These are phyloP conservation scores for Capsicum chinense DNA, from an alignment of 257 asterid genomes.

Conservation along the genomic window DNA sequence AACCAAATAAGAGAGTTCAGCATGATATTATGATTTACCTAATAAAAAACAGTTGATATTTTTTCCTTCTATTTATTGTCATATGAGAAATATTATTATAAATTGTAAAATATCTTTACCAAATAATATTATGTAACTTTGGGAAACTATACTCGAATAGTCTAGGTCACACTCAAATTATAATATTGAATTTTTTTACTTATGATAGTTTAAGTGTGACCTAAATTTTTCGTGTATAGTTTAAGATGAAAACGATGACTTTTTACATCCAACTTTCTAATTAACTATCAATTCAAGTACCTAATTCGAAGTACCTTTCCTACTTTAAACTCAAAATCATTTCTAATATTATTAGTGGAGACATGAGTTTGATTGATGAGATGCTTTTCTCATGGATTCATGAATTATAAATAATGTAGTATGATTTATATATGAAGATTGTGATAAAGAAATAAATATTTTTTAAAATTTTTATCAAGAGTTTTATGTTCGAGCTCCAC, in stretches of 20 bases:
- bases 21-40: neutral
- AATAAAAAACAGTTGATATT: neutral
- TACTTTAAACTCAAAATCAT: neutral
- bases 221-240: too few relatives aligned
- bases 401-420: neutral
- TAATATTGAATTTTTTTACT: too few relatives aligned
- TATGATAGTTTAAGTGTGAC: too few relatives aligned
- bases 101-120: neutral
- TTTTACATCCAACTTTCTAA: neutral
- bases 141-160: too few relatives aligned
- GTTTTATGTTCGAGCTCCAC: neutral
- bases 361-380: neutral
- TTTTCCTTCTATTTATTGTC: neutral
- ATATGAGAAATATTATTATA: neutral
- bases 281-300: conserved; percentile 17
- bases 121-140: neutral
- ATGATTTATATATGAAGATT: neutral
- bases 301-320: neutral
- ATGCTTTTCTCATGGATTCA: conserved; percentile 22
- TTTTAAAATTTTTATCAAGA: neutral
- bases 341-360: neutral
- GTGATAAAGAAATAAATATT: neutral
- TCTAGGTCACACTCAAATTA: too few relatives aligned
- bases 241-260: too few relatives aligned
- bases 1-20: neutral